Percentiles rank a stretch among this genome's conserved stretches.
phyloP scores from a whole-genome alignment of 1,139 yeast species.

The Hansenula lynferdii region DNA sequence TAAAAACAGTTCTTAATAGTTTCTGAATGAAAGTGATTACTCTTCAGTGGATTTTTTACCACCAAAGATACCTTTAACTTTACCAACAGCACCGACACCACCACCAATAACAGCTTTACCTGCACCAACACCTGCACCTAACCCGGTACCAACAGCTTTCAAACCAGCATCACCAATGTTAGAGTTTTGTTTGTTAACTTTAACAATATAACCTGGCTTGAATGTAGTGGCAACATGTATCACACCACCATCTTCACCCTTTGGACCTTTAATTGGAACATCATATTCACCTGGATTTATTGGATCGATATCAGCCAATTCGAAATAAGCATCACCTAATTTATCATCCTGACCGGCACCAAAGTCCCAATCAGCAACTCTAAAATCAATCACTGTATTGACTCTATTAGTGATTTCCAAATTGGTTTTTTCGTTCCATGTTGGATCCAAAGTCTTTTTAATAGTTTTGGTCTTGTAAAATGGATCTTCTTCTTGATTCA shows the following conservation, averaged over 20 bases:
- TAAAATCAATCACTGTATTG: constrained; percentile 53
- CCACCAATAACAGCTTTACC: constrained; percentile 37
- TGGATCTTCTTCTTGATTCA: constrained; percentile 52
- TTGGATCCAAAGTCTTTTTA: constrained; percentile 85
- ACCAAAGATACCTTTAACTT: constrained; percentile 30
- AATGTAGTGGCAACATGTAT: constrained; percentile 57
- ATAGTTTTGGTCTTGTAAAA: constrained; percentile 70
- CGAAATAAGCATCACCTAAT: constrained; percentile 62
- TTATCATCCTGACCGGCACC: constrained; percentile 82
- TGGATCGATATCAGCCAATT: constrained; percentile 58
- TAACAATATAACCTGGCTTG: constrained; percentile 59
- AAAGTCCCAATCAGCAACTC: constrained; percentile 86
- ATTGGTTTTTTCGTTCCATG: constrained; percentile 65
- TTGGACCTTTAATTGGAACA: constrained; percentile 42
- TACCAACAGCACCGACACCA: constrained; percentile 37
- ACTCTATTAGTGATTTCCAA: constrained; percentile 53
- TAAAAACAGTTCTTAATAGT: too few species aligned
- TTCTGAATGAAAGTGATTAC: neutral
- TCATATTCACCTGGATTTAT: constrained; percentile 46
- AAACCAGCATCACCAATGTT: constrained; percentile 32
- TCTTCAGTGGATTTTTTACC: constrained; percentile 19
- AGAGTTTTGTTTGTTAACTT: constrained; percentile 27
- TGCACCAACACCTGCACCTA: constrained; percentile 34
- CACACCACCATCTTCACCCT: constrained; percentile 61
- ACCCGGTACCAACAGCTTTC: constrained; percentile 29